Percentiles rank a stretch among this genome's conserved stretches.
Evolutionary conservation across 352 stramenopile genomes (phyloP).

Genomic region (Elongisporangium senticosum): DNA sequence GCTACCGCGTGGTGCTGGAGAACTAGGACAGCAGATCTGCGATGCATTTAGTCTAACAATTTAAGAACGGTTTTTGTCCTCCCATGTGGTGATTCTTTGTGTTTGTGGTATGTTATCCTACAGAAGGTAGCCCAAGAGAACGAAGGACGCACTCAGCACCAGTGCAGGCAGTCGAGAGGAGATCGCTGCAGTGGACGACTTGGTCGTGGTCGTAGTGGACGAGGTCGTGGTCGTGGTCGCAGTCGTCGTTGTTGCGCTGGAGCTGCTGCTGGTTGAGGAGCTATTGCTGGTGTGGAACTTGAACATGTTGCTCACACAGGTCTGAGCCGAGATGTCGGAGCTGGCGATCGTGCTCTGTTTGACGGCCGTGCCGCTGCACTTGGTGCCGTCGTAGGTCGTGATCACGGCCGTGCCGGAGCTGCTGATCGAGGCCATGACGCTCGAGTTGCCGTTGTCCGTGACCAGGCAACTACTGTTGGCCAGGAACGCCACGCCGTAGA

Average conservation of each 20-base stretch:
- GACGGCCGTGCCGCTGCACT: slow-evolving; percentile 20
- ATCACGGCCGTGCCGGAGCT: slow-evolving; percentile 26
- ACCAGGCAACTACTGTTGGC: slow-evolving; percentile 36
- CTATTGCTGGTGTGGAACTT: slow-evolving; percentile 24
- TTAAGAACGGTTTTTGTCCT: no score
- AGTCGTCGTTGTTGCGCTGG: slow-evolving; percentile 4
- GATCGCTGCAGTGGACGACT: no score
- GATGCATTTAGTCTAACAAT: no score
- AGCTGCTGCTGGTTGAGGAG: slow-evolving; percentile 4
- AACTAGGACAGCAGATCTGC: slow-evolving; percentile 11
- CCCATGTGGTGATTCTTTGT: no score
- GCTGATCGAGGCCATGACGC: slow-evolving; percentile 22
- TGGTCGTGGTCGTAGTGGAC: no score
- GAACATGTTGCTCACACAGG: slow-evolving; percentile 19
- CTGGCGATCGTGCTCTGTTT: slow-evolving; percentile 22
- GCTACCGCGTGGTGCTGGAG: slow-evolving; percentile 44
- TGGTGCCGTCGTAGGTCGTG: slow-evolving; percentile 22
- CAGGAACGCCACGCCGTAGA: slow-evolving; percentile 30
- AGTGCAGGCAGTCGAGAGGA: no score
- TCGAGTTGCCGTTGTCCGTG: slow-evolving; percentile 32
- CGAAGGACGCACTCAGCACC: no score
- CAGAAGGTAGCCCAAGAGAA: no score
- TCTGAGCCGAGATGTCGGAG: slow-evolving; percentile 15
- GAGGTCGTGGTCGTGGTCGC: slow-evolving; percentile 7
- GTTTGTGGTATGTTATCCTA: no score